phyloP scores from a whole-genome alignment of 1,284 basidiomycete species.

The Boletus sp. region DNA sequence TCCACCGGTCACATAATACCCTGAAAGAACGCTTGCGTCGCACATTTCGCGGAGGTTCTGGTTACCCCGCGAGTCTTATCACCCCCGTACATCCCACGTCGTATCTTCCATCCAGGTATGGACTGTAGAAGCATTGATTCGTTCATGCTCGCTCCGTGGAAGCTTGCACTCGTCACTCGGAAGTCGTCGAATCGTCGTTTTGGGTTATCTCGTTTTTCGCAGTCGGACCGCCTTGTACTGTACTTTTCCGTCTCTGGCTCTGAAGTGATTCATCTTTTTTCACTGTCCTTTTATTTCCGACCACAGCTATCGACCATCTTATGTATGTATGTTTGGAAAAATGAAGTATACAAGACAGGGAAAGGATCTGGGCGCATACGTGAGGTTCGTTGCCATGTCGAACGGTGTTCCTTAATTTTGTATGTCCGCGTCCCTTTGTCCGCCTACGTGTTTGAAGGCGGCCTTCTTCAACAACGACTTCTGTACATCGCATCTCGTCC shows the following conservation, averaged over 20 bases:
- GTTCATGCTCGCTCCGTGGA: constrained; percentile 28
- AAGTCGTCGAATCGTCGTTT: constrained; percentile 32
- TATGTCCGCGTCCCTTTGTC: constrained; percentile 11
- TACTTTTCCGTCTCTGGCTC: constrained; percentile 25
- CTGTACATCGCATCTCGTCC: constrained; percentile 16
- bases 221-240: constrained; percentile 36
- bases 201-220: constrained; percentile 32
- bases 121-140: constrained; percentile 30
- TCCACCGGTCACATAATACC: constrained; percentile 29
- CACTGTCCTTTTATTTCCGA: constrained; percentile 13
- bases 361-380: not conserved
- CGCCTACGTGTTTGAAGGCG: constrained; percentile 13
- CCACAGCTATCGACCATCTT: constrained; percentile 30
- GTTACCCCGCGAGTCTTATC: constrained; percentile 24
- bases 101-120: constrained; percentile 30
- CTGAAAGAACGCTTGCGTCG: constrained; percentile 25
- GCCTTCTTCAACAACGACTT: constrained; percentile 21
- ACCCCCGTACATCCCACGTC: constrained; percentile 18
- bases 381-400: constrained; percentile 29
- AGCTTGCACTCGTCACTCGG: constrained; percentile 28
- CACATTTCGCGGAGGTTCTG: constrained; percentile 21
- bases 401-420: constrained; percentile 25
- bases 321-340: constrained; percentile 35
- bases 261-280: constrained; percentile 13
- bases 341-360: constrained; percentile 16